Base-by-base conservation (phyloP, 192 early-diverging fungal species). In the Rhizophagus prolifer region DNA sequence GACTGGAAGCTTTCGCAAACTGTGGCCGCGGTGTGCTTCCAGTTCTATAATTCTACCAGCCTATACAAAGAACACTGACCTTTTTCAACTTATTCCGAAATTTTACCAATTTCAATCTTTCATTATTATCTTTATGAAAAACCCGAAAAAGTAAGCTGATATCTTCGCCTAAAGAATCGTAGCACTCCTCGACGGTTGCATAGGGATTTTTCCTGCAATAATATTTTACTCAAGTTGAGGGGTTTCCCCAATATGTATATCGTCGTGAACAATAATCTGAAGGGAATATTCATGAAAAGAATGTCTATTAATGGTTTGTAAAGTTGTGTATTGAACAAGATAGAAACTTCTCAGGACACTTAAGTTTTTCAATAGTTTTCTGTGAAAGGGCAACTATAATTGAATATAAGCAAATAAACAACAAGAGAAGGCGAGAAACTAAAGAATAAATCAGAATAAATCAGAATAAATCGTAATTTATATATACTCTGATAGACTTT, bases 11-110 rank as follows among this genome's bases (percentile, higher is more conserved):
- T 19, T 62, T 36, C n/a, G n/a, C 66, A 12, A 68, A 68, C 31
- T 68, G 31, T 38, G 36, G 66, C 66, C 36, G 6, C 38, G 36
- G 3, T 41, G 38, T 36, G 66, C 66, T 68, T 68, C 66, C 36
- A 9, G 66, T 68, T 68, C 66, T 68, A 68, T 19, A 68, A 67
- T 67, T 38, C 16, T 38, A 36, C 66, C 36, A 68, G 66, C 44
- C 19, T 68, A 36, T 0, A 41, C 26, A 68, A 68, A 68, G 36
- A 68, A 21, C 31, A 67, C 65, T n/a, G n/a, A n/a, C n/a, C n/a
- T n/a, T n/a, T n/a, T n/a, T n/a, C n/a, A n/a, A n/a, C n/a, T 67
- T 13, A 67, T 16, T 67, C 26, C 12, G 65, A 16, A 67, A 67
- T 19, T n/a, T 36, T 34, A 34, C 65, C 34, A 67, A 67, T 36